Conservation (phyloP, 495 filamentous ascomycete genomes). For the Bathelium albidoporum region DNA sequence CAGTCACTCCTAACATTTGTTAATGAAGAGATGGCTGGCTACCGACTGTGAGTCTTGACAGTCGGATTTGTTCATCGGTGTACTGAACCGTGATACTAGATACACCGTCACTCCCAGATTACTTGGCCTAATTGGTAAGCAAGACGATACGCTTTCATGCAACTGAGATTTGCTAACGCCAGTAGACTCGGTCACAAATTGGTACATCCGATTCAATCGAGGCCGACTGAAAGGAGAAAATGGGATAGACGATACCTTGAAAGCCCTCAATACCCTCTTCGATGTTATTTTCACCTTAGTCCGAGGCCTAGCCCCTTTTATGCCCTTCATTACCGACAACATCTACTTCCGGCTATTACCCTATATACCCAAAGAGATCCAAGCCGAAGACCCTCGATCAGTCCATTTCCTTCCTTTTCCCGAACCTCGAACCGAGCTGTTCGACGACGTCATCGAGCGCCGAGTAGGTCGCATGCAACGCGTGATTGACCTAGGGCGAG, state of each 20-base stretch:
- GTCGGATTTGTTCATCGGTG: background rate
- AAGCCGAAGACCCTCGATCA: constrained; percentile 61
- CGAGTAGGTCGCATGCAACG: constrained; percentile 85
- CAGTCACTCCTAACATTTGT: constrained; percentile 89
- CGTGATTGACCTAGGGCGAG: constrained; percentile 81
- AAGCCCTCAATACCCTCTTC: constrained; percentile 93
- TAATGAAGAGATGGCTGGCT: constrained; percentile 84
- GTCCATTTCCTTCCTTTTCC: constrained; percentile 93
- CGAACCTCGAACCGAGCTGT: constrained; percentile 75
- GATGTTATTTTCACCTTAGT: constrained; percentile 87
- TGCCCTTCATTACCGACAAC: constrained; percentile 87
- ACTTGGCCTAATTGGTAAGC: background rate
- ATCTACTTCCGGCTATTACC: constrained; percentile 84
- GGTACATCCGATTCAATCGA: constrained; percentile 99
- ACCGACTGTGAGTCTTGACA: constrained; percentile 24
- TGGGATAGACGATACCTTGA: constrained; percentile 75
- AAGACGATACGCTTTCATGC: background rate
- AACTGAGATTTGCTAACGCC: constrained; percentile 50
- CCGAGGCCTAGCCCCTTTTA: constrained; percentile 84
- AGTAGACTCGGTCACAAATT: constrained; percentile 95
- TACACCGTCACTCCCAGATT: constrained; percentile 87
- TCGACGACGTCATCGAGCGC: constrained; percentile 76
- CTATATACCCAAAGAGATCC: constrained; percentile 56
- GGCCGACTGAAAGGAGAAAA: constrained; percentile 90
- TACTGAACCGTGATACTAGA: constrained; percentile 18